Evolutionary conservation across 129 eudicot genomes (phyloP), one percentile per base, ranked within the genome.

Genomic region (Lactuca sativa): DNA sequence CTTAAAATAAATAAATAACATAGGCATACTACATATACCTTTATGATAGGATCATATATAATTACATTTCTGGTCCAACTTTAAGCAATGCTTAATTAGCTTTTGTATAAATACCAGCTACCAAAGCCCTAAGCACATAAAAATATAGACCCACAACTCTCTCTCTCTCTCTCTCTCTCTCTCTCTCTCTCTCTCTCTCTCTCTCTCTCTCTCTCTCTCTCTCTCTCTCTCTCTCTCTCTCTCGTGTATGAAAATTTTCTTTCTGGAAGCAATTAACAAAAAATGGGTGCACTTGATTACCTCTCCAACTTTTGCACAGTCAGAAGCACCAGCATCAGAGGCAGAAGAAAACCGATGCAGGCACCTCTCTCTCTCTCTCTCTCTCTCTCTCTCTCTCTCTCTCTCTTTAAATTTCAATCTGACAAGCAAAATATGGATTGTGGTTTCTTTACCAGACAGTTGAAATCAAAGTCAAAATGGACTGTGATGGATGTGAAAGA

Each of bases 401-500:
- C 18, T 7, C 62, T 54, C 32, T 47, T 34, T 14, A 30, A 5
- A 49, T 44, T 34, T 34, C 15, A 64, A 12, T n/a, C 44, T 71
- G 68, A 78, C 37, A 58, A 47, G 9, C 38, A 56, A 75, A 70
- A 70, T 52, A 41, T 57, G 67, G 58, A 47, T 53, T 72, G 16
- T 65, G 58, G 15, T 40, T 62, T 56, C 7, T 69, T 63, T 17
- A 5, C 11, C 76, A 91, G 97, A 92, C 96, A 41, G 97, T 92
- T 74, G 97, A 92, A 79, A 88, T 92, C 78, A 92, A 84, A 81
- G 97, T 92, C 57, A 92, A 88, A 79, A 82, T 92, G 96, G 97
- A 92, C 79, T 92, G 97, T 77, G 96, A 92, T 78, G 97, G 97
- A 48, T 92, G 97, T 62, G 97, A 86, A 84, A 88, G 97, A 82